Percentiles rank a stretch among this genome's conserved stretches.
These are phyloP conservation scores for Fusarium lateritium DNA, from an alignment of 2,329 filamentous ascomycete species.

Conservation along the genomic window DNA sequence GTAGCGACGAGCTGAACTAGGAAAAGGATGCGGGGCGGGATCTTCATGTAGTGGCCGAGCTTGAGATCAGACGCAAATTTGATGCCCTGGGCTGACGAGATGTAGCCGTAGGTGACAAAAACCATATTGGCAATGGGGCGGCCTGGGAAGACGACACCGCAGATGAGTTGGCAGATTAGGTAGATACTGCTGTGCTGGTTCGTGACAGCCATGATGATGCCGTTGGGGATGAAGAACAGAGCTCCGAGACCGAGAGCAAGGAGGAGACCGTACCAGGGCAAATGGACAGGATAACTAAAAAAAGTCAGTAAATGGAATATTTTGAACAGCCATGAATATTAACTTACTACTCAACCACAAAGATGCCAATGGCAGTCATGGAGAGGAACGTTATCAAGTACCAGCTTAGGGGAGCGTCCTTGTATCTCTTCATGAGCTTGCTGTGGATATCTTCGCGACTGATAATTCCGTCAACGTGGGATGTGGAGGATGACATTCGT, in stretches of 20 bases:
- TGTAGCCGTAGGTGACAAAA: slow-evolving; percentile 92
- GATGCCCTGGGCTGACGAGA: slow-evolving; percentile 88
- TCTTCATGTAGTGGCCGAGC: slow-evolving; percentile 90
- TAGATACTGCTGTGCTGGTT: slow-evolving; percentile 92
- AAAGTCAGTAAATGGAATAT: slow-evolving; percentile 18
- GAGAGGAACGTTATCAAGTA: slow-evolving; percentile 81
- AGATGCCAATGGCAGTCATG: slow-evolving; percentile 85
- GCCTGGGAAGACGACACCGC: slow-evolving; percentile 85
- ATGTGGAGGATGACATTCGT: slow-evolving; percentile 55
- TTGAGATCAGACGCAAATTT: slow-evolving; percentile 92
- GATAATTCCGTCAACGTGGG: slow-evolving; percentile 69
- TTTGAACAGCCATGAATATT: not conserved
- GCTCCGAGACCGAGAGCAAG: slow-evolving; percentile 84
- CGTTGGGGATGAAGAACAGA: slow-evolving; percentile 89
- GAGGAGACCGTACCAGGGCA: slow-evolving; percentile 89
- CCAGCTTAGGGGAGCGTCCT: slow-evolving; percentile 86
- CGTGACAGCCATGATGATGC: slow-evolving; percentile 93
- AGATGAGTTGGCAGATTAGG: slow-evolving; percentile 88
- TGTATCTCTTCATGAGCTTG: slow-evolving; percentile 85
- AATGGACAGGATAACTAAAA: slow-evolving; percentile 80
- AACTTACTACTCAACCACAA: slow-evolving; percentile 85
- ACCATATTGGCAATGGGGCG: slow-evolving; percentile 94
- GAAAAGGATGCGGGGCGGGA: slow-evolving; percentile 84
- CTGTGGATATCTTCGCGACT: slow-evolving; percentile 86
- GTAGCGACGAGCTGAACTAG: slow-evolving; percentile 84